Conservation (phyloP, 345 rosid species). For the Moricandia moricandioides region DNA sequence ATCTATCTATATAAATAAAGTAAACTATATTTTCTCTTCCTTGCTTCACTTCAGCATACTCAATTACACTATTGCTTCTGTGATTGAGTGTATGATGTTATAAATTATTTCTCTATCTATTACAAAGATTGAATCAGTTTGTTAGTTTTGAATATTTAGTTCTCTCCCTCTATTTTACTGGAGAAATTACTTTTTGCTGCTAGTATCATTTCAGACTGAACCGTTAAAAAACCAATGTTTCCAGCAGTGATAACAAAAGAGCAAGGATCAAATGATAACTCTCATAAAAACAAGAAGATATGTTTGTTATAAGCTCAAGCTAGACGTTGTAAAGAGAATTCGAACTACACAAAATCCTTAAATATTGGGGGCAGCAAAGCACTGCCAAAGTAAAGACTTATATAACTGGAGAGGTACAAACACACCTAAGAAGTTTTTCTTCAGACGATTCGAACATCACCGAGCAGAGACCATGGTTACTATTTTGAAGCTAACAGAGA, state of each 20-base stretch:
- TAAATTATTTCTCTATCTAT: too few relatives aligned
- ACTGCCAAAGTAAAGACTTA: slow-evolving; percentile 34
- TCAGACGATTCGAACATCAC: slow-evolving; percentile 32
- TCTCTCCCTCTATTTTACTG: too few relatives aligned
- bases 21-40: too few relatives aligned
- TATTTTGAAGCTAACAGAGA: slow-evolving; percentile 65
- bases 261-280: neutral
- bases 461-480: slow-evolving; percentile 54
- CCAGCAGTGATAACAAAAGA: neutral
- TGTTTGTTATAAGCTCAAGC: slow-evolving; percentile 13
- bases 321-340: slow-evolving; percentile 15
- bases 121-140: too few relatives aligned
- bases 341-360: slow-evolving; percentile 12
- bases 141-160: too few relatives aligned
- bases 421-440: slow-evolving; percentile 10
- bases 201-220: neutral
- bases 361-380: slow-evolving; percentile 31
- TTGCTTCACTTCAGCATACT: too few relatives aligned
- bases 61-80: too few relatives aligned
- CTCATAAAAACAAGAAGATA: neutral
- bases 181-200: too few relatives aligned
- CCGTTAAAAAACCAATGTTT: neutral
- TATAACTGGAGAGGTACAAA: slow-evolving; percentile 26
- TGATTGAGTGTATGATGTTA: too few relatives aligned
- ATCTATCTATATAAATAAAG: too few relatives aligned